Evolutionary conservation across 2,329 filamentous ascomycete species (phyloP).

Genomic region (Exophiala xenobiotica): DNA sequence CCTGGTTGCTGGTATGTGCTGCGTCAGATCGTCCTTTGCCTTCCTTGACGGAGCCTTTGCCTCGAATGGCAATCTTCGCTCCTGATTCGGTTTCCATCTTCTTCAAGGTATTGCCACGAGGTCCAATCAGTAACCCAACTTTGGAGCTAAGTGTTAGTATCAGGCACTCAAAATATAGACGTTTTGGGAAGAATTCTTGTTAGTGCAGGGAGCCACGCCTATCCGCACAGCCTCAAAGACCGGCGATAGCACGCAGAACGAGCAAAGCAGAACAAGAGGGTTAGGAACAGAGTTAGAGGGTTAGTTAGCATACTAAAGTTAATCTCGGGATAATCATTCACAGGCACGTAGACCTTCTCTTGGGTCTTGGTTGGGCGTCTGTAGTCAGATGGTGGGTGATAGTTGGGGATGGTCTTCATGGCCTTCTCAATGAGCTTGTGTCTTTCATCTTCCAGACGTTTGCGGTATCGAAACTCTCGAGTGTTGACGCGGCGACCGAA

Average conservation of each 20-base stretch:
- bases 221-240: constrained; percentile 17
- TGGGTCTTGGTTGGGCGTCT: constrained; percentile 99
- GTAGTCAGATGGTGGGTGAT: constrained; percentile 97
- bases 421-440: constrained; percentile 99
- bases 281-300: constrained; percentile 79
- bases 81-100: constrained; percentile 98
- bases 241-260: constrained; percentile 32
- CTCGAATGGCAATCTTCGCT: constrained; percentile 98
- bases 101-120: constrained; percentile 98
- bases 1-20: constrained; percentile 98
- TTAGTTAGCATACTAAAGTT: constrained; percentile 99
- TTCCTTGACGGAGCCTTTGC: constrained; percentile 99
- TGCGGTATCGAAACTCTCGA: constrained; percentile 96
- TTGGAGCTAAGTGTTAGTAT: constrained; percentile 92
- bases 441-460: constrained; percentile 95
- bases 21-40: constrained; percentile 98
- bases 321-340: constrained; percentile 99
- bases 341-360: constrained; percentile 99
- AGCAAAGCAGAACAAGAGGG: constrained; percentile 45
- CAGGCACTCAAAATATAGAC: constrained; percentile 36
- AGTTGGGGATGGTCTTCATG: constrained; percentile 99
- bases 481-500: constrained; percentile 99
- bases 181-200: constrained; percentile 35
- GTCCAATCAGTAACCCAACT: constrained; percentile 99
- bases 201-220: constrained; percentile 34